Conservation (phyloP, 2,329 filamentous ascomycete genomes). For the Fonsecaea monophora region DNA sequence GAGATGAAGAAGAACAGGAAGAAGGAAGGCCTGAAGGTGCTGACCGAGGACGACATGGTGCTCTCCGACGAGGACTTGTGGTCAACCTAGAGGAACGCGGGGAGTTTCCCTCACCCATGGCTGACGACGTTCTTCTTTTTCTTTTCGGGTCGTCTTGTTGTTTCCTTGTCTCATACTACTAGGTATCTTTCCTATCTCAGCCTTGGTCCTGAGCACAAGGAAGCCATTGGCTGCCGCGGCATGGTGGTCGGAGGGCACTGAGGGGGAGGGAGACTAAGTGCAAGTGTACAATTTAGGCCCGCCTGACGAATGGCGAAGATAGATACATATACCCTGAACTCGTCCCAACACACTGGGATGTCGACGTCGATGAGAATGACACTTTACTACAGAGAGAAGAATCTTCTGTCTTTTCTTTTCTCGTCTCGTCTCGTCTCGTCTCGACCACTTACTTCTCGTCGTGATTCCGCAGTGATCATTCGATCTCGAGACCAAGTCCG, state of each 20-base stretch:
- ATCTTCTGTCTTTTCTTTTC: no score
- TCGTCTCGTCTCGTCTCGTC: no score
- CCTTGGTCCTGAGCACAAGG: not conserved
- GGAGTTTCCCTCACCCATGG: not conserved
- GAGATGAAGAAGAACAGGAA: slow-evolving; percentile 52
- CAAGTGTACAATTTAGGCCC: slow-evolving; percentile 5
- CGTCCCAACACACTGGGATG: not conserved
- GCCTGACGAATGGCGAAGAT: slow-evolving; percentile 8
- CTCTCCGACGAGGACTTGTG: slow-evolving; percentile 55
- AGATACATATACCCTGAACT: not conserved
- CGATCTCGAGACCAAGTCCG: no score
- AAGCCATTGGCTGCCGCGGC: no score
- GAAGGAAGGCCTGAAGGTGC: slow-evolving; percentile 52
- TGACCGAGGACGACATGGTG: slow-evolving; percentile 56
- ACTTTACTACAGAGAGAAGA: not conserved
- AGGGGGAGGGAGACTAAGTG: not conserved
- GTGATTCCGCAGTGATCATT: no score
- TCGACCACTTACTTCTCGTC: no score
- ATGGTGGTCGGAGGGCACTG: no score
- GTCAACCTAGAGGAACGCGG: slow-evolving; percentile 40
- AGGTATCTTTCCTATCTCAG: not conserved
- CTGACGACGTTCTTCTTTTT: not conserved
- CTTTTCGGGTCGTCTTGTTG: not conserved
- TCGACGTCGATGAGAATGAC: not conserved
- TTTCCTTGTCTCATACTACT: not conserved